Evolutionary conservation across 305 asterid species (phyloP).

Genomic region (Plantago coronopus): DNA sequence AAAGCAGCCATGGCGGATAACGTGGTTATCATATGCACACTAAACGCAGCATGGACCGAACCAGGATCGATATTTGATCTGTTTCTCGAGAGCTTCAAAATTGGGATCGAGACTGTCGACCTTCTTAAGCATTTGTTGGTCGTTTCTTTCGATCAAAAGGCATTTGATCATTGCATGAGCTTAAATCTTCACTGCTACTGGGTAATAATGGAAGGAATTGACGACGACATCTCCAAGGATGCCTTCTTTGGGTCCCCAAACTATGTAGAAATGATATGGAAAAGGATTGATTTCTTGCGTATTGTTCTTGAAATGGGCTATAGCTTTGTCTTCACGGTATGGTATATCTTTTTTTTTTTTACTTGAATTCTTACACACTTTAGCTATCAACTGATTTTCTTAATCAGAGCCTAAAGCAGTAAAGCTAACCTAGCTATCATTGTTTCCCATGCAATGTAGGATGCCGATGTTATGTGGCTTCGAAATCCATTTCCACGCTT

Average conservation of each 20-base stretch:
- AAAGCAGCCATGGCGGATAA: slow-evolving; percentile 39
- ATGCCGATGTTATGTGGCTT: slow-evolving; percentile 37
- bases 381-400: too few species aligned
- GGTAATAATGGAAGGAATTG: slow-evolving; percentile 34
- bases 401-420: too few species aligned
- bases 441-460: slow-evolving; percentile 25
- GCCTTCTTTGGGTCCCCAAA: slow-evolving; percentile 34
- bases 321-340: slow-evolving; percentile 47
- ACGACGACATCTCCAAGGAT: slow-evolving; percentile 48
- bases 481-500: slow-evolving; percentile 28
- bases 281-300: slow-evolving; percentile 38
- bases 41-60: slow-evolving; percentile 49
- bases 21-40: slow-evolving; percentile 46
- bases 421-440: too few species aligned
- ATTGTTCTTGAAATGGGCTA: slow-evolving; percentile 42
- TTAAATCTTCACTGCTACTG: slow-evolving; percentile 33
- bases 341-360: not conserved
- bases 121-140: slow-evolving; percentile 41
- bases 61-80: slow-evolving; percentile 42
- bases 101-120: slow-evolving; percentile 37
- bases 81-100: slow-evolving; percentile 42
- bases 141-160: slow-evolving; percentile 41
- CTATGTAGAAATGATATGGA: slow-evolving; percentile 50
- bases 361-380: too few species aligned
- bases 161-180: slow-evolving; percentile 38